Evolutionary conservation across 2,329 filamentous ascomycete genomes (phyloP).

Genomic region (Claviceps arundinis): DNA sequence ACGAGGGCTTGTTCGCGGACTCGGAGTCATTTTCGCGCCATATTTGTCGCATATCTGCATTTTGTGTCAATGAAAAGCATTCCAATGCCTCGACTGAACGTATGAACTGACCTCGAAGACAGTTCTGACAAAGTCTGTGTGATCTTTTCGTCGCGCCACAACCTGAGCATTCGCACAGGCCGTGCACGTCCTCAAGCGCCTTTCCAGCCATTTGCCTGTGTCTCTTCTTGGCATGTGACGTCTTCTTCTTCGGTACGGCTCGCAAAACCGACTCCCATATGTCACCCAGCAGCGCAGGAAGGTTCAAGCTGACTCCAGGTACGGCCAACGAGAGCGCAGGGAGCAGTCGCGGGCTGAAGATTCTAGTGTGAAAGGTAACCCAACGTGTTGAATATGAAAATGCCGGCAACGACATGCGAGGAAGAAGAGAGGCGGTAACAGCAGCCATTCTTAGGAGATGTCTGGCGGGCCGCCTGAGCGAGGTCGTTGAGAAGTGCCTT

Average conservation of each 20-base stretch:
- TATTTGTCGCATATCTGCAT: slow-evolving; percentile 32
- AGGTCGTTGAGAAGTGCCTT: background rate
- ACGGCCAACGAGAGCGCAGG: slow-evolving; percentile 43
- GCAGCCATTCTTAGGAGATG: slow-evolving; percentile 1
- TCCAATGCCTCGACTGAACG: background rate
- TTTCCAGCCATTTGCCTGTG: slow-evolving; percentile 93
- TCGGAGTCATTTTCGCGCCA: slow-evolving; percentile 27
- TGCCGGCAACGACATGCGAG: slow-evolving; percentile 33
- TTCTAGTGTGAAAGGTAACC: slow-evolving; percentile 29
- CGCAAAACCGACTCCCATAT: slow-evolving; percentile 88
- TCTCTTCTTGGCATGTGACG: slow-evolving; percentile 89
- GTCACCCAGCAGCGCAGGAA: slow-evolving; percentile 53
- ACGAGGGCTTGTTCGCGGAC: slow-evolving; percentile 20
- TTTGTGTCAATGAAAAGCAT: background rate
- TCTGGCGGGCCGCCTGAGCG: background rate
- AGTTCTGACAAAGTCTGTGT: slow-evolving; percentile 79
- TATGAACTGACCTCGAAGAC: slow-evolving; percentile 57
- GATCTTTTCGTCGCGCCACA: slow-evolving; percentile 82
- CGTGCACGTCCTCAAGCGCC: slow-evolving; percentile 78
- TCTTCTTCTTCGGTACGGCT: slow-evolving; percentile 98
- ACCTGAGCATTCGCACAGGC: slow-evolving; percentile 75
- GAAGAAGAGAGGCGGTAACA: slow-evolving; percentile 36
- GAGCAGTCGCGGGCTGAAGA: slow-evolving; percentile 34
- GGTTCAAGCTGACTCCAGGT: slow-evolving; percentile 43
- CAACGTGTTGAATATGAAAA: slow-evolving; percentile 29